These are phyloP conservation scores for Solanum piurae DNA, from an alignment of 257 asterid species.

Conservation along the genomic window DNA sequence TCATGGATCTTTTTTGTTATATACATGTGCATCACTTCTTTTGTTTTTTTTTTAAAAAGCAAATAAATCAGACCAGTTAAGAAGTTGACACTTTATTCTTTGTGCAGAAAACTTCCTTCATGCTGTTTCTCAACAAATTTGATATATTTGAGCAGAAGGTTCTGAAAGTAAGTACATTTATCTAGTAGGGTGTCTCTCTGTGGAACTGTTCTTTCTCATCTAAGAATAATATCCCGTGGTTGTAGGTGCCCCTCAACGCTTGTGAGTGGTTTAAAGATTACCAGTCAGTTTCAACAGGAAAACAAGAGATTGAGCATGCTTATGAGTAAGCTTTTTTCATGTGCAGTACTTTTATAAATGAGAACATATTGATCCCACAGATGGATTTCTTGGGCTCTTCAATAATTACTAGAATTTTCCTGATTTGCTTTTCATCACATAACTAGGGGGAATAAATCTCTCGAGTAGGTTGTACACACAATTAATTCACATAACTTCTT, in stretches of 20 bases:
- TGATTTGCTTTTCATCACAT: not conserved
- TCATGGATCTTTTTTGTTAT: not conserved
- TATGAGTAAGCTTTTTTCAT: not conserved
- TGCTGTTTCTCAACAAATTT: constrained; percentile 95
- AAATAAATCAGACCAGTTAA: not conserved
- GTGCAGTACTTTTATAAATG: not conserved
- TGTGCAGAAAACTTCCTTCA: constrained; percentile 94
- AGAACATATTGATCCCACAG: not conserved
- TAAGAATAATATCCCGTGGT: constrained; percentile 4
- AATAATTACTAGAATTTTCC: not conserved
- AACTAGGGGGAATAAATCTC: not conserved
- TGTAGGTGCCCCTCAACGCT: constrained; percentile 76
- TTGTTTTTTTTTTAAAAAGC: not conserved
- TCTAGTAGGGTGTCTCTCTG: not conserved
- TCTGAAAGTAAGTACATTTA: constrained; percentile 52
- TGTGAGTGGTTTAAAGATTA: constrained; percentile 97
- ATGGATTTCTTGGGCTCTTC: not conserved
- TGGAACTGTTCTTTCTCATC: not conserved
- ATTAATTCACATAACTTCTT: not conserved
- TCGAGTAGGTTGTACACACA: not conserved
- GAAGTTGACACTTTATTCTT: not conserved
- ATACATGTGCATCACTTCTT: not conserved
- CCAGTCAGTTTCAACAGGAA: constrained; percentile 86
- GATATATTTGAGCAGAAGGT: constrained; percentile 96
- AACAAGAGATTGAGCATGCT: constrained; percentile 42